phyloP scores from a whole-genome alignment of 345 rosid species.

The Boechera stricta region DNA sequence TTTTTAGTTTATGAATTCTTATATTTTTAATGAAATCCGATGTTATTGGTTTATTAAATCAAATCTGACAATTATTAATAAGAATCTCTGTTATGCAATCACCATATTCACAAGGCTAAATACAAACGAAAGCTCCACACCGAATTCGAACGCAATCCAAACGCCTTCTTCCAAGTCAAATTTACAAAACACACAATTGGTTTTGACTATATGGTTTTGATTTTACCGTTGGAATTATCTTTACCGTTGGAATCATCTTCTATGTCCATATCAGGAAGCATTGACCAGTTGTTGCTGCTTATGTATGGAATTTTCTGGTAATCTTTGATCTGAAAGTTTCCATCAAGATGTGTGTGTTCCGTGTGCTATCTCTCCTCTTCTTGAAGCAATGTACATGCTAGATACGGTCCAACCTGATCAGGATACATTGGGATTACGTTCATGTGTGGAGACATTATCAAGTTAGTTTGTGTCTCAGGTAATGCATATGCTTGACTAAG shows the following conservation, averaged over 20 bases:
- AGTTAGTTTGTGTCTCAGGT: constrained; percentile 17
- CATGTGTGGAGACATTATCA: background rate
- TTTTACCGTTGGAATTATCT: too few relatives aligned
- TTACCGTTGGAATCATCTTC: background rate
- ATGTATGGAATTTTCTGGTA: background rate
- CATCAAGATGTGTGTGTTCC: background rate
- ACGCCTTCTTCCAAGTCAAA: too few relatives aligned
- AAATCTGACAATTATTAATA: too few relatives aligned
- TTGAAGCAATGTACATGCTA: background rate
- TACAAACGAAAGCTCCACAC: too few relatives aligned
- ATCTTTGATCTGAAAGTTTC: background rate
- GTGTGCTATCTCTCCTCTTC: background rate
- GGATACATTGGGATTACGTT: background rate
- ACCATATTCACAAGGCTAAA: too few relatives aligned
- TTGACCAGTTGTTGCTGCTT: background rate
- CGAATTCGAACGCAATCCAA: too few relatives aligned
- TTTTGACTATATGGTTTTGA: too few relatives aligned
- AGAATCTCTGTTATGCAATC: too few relatives aligned
- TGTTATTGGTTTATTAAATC: too few relatives aligned
- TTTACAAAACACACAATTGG: too few relatives aligned
- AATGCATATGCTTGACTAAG: constrained; percentile 12
- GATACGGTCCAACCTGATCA: background rate
- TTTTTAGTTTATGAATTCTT: too few relatives aligned
- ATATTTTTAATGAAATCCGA: too few relatives aligned
- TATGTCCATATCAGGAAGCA: background rate